Evolutionary conservation across 2,329 filamentous ascomycete species (phyloP), one percentile per base, ranked within the genome.

Genomic region (Pseudogymnoascus sp.): DNA sequence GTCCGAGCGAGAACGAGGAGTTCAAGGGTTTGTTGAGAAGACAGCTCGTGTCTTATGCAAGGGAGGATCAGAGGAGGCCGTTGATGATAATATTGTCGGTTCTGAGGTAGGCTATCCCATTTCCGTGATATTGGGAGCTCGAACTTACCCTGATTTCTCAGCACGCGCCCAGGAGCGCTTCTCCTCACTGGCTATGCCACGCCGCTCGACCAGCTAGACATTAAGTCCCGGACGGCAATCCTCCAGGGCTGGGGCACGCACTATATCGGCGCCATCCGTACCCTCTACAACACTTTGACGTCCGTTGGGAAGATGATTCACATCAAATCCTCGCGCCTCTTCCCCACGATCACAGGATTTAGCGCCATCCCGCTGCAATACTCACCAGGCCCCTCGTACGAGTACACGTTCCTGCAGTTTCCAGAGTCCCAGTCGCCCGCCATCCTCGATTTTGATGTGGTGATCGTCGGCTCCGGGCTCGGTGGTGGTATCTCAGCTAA

Each of bases 391-490:
- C 7, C 73, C 72, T 15, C 72, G 71, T 64, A 73, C 38, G 68
- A 73, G 23, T 74, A 71, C 61, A 62, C 69, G 2, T 75, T 75
- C 29, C 42, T 69, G 21, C 71, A 73, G 61, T 72, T 74, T 21
- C 37, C 62, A 7, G 50, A 63, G 3, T 37, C 65, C 2, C 62
- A 70, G 2, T 73, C 71, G 5, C 78, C 84, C 0, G 84, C 87
- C 66, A 80, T 81, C 2, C 77, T 96, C 40, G 85, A 91, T 62
- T 88, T 89, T 0, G 93, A 97, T 73, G 85, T 96, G 0, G 85
- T 96, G 42, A 86, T 97, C 64, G 82, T 97, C 19, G 93, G 93
- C 2, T 95, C 90, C 38, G 93, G 93, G 29, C 96, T 90, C 69
- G 93, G 93, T 66, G 92, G 90, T 42, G 90, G 82, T 9, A 91